These are phyloP conservation scores for Graphiopsis chlorocephala DNA, from an alignment of 2,329 filamentous ascomycete species.

Conservation along the genomic window DNA sequence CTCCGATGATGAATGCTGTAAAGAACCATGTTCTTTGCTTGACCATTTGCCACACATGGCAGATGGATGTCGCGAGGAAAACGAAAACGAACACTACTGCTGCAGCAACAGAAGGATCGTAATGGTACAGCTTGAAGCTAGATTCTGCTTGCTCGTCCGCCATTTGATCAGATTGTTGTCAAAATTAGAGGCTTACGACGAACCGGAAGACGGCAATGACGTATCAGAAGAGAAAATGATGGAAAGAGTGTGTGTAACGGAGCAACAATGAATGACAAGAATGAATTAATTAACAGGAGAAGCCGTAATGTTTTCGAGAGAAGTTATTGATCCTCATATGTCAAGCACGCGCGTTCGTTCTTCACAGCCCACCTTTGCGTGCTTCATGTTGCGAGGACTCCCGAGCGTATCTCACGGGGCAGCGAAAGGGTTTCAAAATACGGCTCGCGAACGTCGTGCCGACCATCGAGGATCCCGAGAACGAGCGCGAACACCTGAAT, in stretches of 20 bases:
- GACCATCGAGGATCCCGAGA: background rate
- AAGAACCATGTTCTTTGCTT: conserved; percentile 51
- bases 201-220: too few relatives aligned
- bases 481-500: background rate
- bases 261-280: background rate
- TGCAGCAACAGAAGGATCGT: background rate
- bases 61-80: background rate
- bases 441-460: background rate
- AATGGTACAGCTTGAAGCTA: conserved; percentile 2
- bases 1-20: conserved; percentile 44
- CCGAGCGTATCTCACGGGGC: background rate
- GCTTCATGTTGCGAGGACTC: background rate
- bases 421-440: background rate
- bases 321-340: background rate
- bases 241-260: background rate
- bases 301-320: background rate
- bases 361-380: background rate
- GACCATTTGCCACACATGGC: conserved; percentile 33
- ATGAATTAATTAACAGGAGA: background rate
- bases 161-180: background rate
- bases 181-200: background rate
- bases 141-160: background rate
- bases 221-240: background rate
- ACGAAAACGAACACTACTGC: background rate
- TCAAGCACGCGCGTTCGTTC: background rate